Percentiles rank a stretch among this genome's conserved stretches.
Conservation (phyloP, 306 rosid species). For the Vigna angularis region DNA sequence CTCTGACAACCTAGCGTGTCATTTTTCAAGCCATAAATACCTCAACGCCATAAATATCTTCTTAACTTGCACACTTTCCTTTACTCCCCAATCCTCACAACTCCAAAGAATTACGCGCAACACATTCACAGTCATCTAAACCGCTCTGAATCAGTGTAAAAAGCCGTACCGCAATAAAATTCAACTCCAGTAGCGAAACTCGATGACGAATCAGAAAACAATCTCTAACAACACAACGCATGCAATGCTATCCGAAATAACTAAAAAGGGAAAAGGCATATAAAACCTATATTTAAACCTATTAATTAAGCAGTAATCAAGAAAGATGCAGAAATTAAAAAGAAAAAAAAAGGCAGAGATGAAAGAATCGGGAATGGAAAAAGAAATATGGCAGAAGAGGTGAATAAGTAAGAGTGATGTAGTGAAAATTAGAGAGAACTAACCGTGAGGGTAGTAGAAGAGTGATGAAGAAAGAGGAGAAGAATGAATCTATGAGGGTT, state of each 20-base stretch:
- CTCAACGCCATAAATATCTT: not conserved
- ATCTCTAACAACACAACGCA: not conserved
- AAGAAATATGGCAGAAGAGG: constrained; percentile 1
- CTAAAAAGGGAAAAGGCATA: not conserved
- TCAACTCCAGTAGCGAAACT: constrained; percentile 22
- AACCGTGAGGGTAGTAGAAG: constrained; percentile 47
- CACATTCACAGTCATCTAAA: constrained; percentile 1
- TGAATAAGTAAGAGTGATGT: not conserved
- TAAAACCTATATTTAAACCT: constrained; percentile 10
- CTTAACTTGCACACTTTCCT: constrained; percentile 9
- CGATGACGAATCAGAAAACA: constrained; percentile 34
- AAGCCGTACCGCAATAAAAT: constrained; percentile 14
- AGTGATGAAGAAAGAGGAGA: constrained; percentile 24
- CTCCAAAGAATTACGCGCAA: constrained; percentile 13
- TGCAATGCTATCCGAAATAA: constrained; percentile 43
- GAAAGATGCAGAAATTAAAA: constrained; percentile 7
- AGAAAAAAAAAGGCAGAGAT: not conserved
- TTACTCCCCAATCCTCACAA: constrained; percentile 1
- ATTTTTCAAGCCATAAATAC: not conserved
- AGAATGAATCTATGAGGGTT: constrained; percentile 25
- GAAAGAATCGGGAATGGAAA: not conserved
- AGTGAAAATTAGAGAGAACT: constrained; percentile 25
- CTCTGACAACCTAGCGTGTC: constrained; percentile 21
- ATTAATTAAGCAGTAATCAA: not conserved
- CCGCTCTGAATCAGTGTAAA: constrained; percentile 10